These are phyloP conservation scores for Amanita muscaria DNA, from an alignment of 768 basidiomycete genomes.

Conservation along the genomic window DNA sequence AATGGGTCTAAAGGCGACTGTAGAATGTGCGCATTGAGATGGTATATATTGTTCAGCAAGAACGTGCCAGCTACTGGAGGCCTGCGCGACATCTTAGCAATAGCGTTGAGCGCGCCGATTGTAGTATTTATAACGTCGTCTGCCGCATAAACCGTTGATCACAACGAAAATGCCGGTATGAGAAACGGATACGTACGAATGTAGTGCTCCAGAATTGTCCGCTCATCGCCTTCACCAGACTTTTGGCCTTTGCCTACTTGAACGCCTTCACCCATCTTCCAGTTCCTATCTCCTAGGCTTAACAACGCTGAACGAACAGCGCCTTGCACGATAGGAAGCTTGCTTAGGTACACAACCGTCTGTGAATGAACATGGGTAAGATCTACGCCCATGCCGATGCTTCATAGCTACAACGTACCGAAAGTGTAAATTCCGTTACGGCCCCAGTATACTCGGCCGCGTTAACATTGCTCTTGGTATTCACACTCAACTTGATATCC, in stretches of 20 bases:
- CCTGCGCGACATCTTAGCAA: constrained; percentile 53
- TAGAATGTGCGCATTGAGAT: constrained; percentile 54
- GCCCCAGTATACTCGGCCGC: constrained; percentile 39
- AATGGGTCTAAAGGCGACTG: constrained; percentile 38
- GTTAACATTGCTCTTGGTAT: constrained; percentile 45
- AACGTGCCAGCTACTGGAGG: constrained; percentile 68
- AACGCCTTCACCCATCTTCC: constrained; percentile 86
- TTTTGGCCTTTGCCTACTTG: constrained; percentile 45
- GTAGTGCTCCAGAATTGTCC: constrained; percentile 63
- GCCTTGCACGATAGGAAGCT: constrained; percentile 58
- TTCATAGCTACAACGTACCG: no score
- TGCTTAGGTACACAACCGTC: constrained; percentile 63
- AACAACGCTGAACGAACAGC: constrained; percentile 60
- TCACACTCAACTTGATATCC: constrained; percentile 61
- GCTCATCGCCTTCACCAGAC: constrained; percentile 45
- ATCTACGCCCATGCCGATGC: no score
- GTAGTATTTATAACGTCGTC: constrained; percentile 70
- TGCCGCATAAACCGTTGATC: constrained; percentile 18
- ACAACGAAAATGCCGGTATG: not conserved
- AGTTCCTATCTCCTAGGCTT: constrained; percentile 78
- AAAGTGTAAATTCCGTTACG: constrained; percentile 49
- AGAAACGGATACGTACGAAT: constrained; percentile 41
- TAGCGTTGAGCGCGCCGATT: constrained; percentile 47
- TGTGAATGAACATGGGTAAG: constrained; percentile 21
- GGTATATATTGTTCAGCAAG: constrained; percentile 71